Evolutionary conservation across 2,329 filamentous ascomycete species (phyloP), one percentile per base, ranked within the genome.

Genomic region (Tolypocladium sp.): DNA sequence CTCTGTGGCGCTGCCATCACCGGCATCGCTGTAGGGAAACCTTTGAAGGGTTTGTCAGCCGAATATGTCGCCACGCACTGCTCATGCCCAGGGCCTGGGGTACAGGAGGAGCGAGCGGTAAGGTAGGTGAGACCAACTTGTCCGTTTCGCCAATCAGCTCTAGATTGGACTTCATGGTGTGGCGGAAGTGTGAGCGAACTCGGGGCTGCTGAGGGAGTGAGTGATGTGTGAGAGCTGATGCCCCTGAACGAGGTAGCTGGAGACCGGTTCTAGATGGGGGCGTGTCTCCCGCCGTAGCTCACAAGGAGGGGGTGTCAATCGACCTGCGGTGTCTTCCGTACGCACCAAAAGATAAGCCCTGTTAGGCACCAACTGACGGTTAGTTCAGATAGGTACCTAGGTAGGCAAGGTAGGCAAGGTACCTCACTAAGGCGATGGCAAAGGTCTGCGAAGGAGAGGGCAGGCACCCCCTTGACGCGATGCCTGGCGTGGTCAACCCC

Each of bases 11-110:
- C 87, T 77, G 58, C 86, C 78, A 58, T 87, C 79, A 63, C 87
- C 77, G 58, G 86, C 77, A 57, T 87, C 79, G 59, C 82, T 80
- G 74, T 95, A 91, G 1, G 92, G 92, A 68, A 96, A 96, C 68
- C 90, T 93, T 67, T 6, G 10, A 53, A 7, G 20, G 4, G 4
- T 37, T 15, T n/a, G 49, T 53, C 30, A 53, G 49, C 30, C 22
- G 12, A 27, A 17, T 17, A 5, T 27, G 22, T 17, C 42, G 42
- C n/a, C 46, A 10, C 46, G 15, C 15, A 2, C 3, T 30, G 46
- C 17, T 17, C 46, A n/a, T 2, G 15, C 3, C 13, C 44, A 49
- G 25, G 4, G 42, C 1, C n/a, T 20, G 27, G 17, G 46, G 27
- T 2, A 5, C 49, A n/a, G 46, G 9, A 20, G 25, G 30, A 33